Evolutionary conservation across 139 green algal genomes (phyloP).

Genomic region (Chlorella sp.): DNA sequence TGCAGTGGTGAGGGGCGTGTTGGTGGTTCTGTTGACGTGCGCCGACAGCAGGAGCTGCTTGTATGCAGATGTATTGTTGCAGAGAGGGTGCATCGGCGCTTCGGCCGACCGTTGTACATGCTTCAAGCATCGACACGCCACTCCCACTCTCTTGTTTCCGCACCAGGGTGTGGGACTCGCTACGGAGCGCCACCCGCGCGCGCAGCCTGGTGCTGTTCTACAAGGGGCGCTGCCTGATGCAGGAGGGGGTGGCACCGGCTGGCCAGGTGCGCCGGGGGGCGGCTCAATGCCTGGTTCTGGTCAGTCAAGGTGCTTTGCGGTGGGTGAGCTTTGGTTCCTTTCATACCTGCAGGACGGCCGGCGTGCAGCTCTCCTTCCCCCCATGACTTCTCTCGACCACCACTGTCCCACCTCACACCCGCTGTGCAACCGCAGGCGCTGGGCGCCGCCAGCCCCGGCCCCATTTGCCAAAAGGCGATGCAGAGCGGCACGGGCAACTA

Average conservation of each 20-base stretch:
- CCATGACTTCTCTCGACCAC: too few species aligned
- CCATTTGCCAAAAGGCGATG: slow-evolving; percentile 68
- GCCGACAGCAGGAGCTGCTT: too few species aligned
- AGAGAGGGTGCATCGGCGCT: too few species aligned
- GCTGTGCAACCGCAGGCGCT: neutral
- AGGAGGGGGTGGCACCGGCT: slow-evolving; percentile 7
- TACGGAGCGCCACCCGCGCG: slow-evolving; percentile 42
- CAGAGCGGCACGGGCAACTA: slow-evolving; percentile 76
- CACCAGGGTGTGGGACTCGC: slow-evolving; percentile 66
- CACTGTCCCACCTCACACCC: too few species aligned
- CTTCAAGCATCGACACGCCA: too few species aligned
- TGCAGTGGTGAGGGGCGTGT: slow-evolving; percentile 61
- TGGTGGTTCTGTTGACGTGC: too few species aligned
- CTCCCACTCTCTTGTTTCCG: neutral
- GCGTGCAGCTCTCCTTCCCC: too few species aligned
- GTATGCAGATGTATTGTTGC: too few species aligned
- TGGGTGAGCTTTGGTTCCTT: neutral
- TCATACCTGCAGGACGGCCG: slow-evolving; percentile 24
- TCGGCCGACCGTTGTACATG: too few species aligned
- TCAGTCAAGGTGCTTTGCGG: too few species aligned
- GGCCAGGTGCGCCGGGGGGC: neutral
- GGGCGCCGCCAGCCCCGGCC: slow-evolving; percentile 53
- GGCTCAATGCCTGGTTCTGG: too few species aligned
- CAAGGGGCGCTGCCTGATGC: slow-evolving; percentile 52
- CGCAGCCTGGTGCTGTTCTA: slow-evolving; percentile 45